Percentiles rank a stretch among this genome's conserved stretches.
These are phyloP conservation scores for Cicer judaicum DNA, from an alignment of 306 rosid species.

Conservation along the genomic window DNA sequence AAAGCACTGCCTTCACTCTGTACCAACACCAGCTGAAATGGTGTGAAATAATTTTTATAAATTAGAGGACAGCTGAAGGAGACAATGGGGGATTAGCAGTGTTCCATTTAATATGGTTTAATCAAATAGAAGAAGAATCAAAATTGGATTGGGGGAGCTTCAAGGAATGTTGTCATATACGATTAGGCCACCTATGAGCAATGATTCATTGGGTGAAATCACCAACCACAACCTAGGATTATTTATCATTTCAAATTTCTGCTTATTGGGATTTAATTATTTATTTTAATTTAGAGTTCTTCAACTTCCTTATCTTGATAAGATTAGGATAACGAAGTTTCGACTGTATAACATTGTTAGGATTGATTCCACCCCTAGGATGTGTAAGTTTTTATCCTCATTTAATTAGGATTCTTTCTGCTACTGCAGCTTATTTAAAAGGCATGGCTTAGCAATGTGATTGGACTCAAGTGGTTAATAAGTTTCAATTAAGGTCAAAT, in stretches of 20 bases:
- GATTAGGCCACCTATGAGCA: neutral
- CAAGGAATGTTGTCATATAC: neutral
- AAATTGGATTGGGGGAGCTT: neutral
- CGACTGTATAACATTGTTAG: neutral
- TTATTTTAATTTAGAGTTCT: neutral
- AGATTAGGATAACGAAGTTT: neutral
- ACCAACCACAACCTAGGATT: neutral
- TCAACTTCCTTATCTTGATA: constrained; percentile 1
- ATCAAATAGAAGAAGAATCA: neutral
- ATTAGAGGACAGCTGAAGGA: neutral
- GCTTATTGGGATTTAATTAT: neutral
- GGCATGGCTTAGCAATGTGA: neutral
- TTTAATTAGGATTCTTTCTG: neutral
- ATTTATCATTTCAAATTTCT: neutral
- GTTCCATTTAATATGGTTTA: neutral
- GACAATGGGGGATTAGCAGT: neutral
- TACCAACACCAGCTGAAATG: no score
- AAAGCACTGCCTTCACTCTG: no score
- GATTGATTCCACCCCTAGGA: neutral
- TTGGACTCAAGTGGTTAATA: neutral
- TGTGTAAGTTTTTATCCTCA: neutral
- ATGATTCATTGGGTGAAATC: neutral
- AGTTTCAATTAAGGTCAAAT: neutral
- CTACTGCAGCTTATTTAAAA: neutral
- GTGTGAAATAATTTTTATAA: neutral